Base-by-base conservation (phyloP, 2,329 filamentous ascomycete genomes). In the Neofusicoccum kwambonambiense region DNA sequence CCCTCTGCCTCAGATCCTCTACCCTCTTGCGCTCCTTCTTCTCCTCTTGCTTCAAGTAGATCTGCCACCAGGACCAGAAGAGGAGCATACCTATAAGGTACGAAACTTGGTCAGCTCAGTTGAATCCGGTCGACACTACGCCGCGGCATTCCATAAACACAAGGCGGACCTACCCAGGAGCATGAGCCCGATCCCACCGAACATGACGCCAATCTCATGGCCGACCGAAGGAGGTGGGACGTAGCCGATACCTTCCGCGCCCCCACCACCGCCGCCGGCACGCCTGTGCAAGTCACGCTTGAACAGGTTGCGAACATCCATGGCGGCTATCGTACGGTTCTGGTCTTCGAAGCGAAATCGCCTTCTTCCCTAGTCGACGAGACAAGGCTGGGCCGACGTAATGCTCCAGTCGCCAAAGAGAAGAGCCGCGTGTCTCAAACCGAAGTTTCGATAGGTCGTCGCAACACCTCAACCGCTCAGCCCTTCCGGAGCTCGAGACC, bases 131-230 rank as follows among this genome's bases (percentile, higher is more conserved):
- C 13, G 37, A 39, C 9, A 39, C 9, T 4, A 39, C 3, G 15
- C 13, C 6, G 27, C 27, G 27, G 37, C 37, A 11, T 3, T 15
- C 37, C 11, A 39, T 39, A 8, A 17, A 8, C 0, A 17, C 13
- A 15, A 17, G 4, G 47, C 9, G 12, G 15, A 64, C 65, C 13
- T 65, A 69, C 68, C 63, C 19, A 69, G 17, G 8, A 69, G n/a
- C 66, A 69, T 68, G 17, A 42, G 19, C 17, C 47, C 66, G 37
- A 69, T 61, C 17, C 66, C 64, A 1, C 62, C 68, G 56, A 69
- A 68, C 64, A 69, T 68, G 22, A 69, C 57, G 3, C 68, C 68
- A 44, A 69, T 65, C 56, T 69, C 68, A 57, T 69, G 68, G 37
- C 68, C 68, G 15, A 69, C 41, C n/a, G 68, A 69, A 3, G 67